Base-by-base conservation (phyloP, 805 yeast genomes). In the Spencermartinsiella europaea region DNA sequence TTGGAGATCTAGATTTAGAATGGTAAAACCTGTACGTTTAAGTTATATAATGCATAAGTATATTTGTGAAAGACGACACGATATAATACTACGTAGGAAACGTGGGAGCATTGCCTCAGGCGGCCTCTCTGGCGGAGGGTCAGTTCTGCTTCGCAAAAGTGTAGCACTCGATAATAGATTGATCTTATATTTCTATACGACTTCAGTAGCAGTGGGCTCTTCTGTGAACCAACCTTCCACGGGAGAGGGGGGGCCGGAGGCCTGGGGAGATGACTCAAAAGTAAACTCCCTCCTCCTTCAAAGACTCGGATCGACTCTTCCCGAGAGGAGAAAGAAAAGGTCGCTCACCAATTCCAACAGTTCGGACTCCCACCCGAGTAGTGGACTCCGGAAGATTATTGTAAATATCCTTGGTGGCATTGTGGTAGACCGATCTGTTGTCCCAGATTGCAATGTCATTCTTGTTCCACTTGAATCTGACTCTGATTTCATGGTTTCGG, bases 361-460 rank as follows among this genome's bases (percentile, higher is more conserved):
- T 50, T 31, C 64, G 53, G 14, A 58, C 52, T 3, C 65, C 66
- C 21, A 56, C 51, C 41, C 66, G 55, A 17, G 56, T 49, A 21
- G 40, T 49, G 10, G 57, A 58, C 3, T 45, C 39, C 7, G 40
- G 40, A 21, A 34, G 31, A n/a, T 46, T 16, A 7, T 7, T 7
- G 36, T 43, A 52, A 38, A 47, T 47, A 39, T 85, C 91, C 44
- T 76, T 72, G 17, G 81, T 73, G 14, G 89, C 87, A 10, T 86
- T 72, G 63, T 85, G 93, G 41, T 50, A 55, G 21, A 76, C 66
- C 7, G 80, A 75, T 62, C 93, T 78, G 71, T 85, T 85, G 59
- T 85, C 93, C 91, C 91, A 85, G 21, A 83, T 64, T 16, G 81
- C 86, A 43, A 85, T 83, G 1, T 88, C 76, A 42, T 76, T 74